Conservation (phyloP, 306 rosid genomes). For the Bauhinia variegata region DNA sequence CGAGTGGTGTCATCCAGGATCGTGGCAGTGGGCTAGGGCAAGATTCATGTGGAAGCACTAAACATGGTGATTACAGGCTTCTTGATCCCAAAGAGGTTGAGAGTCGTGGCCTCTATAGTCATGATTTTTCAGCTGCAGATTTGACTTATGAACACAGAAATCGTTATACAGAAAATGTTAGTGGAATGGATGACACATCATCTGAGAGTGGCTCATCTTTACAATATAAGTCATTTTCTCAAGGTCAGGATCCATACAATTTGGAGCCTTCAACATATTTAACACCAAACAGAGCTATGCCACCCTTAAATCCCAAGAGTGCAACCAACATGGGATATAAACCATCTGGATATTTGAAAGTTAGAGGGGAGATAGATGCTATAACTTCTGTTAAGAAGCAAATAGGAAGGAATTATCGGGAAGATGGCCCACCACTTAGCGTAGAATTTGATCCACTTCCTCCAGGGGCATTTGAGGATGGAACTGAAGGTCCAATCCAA, state of each 20-base stretch:
- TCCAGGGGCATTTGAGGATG: conserved; percentile 90
- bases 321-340: conserved; percentile 59
- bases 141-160: conserved; percentile 51
- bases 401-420: conserved; percentile 70
- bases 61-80: conserved; percentile 74
- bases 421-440: conserved; percentile 89
- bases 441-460: conserved; percentile 89
- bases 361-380: conserved; percentile 94
- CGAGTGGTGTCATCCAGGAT: conserved; percentile 87
- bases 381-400: conserved; percentile 95
- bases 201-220: conserved; percentile 88
- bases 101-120: conserved; percentile 71
- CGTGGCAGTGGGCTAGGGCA: conserved; percentile 94
- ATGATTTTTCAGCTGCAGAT: conserved; percentile 58
- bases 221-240: conserved; percentile 63
- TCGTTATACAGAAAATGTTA: conserved; percentile 54
- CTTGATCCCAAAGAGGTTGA: conserved; percentile 94
- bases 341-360: conserved; percentile 96
- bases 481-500: conserved; percentile 53
- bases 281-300: conserved; percentile 56
- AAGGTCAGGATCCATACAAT: conserved; percentile 67
- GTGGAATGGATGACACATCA: conserved; percentile 72
- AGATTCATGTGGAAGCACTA: conserved; percentile 98
- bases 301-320: conserved; percentile 62
- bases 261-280: conserved; percentile 66